A percentile compares a stretch with the other conserved stretches of the same genome.
Evolutionary conservation across 176 grass and related monocot species (phyloP).

Genomic region (Carex littledalei): DNA sequence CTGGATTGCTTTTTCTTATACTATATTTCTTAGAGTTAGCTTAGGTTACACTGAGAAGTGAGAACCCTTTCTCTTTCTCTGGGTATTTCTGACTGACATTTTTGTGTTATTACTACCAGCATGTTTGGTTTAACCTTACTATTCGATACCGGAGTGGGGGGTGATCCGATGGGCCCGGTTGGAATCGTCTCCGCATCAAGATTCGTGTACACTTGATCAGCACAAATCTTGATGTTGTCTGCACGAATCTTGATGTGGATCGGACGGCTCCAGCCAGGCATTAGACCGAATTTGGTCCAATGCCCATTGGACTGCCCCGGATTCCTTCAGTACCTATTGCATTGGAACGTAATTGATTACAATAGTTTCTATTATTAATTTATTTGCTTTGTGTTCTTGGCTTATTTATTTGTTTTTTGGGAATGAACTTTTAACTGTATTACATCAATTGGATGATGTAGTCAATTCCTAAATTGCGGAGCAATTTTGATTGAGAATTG

Average conservation of each 20-base stretch:
- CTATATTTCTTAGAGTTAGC: not conserved
- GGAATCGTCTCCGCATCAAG: no score
- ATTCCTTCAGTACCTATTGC: not conserved
- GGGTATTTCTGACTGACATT: not conserved
- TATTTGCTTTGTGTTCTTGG: not conserved
- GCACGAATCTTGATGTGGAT: no score
- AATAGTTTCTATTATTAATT: not conserved
- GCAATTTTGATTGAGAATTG: not conserved
- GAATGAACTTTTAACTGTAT: not conserved
- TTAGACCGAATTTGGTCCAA: no score
- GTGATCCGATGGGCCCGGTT: no score
- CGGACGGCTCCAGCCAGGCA: no score
- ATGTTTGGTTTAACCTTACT: not conserved
- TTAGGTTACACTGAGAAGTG: not conserved
- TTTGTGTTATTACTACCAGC: not conserved
- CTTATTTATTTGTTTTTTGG: not conserved
- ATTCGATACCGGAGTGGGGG: not conserved
- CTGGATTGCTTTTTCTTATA: not conserved
- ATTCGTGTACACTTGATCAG: no score
- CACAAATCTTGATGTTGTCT: no score
- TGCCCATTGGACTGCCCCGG: no score
- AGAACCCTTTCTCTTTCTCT: not conserved
- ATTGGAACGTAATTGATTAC: not conserved
- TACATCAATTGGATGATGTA: not conserved
- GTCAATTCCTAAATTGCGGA: not conserved